Evolutionary conservation across 345 rosid species (phyloP), one percentile per base, ranked within the genome.

Genomic region (Camelina neglecta): DNA sequence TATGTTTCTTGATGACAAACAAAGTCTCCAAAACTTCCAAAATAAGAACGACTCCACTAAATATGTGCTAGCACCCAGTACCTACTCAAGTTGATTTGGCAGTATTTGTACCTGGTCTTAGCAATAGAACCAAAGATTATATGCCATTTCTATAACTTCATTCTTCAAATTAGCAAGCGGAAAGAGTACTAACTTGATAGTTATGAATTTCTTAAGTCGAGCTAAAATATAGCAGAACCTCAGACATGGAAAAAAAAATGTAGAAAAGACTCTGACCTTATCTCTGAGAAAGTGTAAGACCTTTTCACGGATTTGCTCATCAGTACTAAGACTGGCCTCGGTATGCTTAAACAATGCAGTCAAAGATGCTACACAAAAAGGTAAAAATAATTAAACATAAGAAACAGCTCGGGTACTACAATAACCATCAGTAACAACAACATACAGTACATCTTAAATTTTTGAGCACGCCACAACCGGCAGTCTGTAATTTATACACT

Each of bases 291-390:
- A 93, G 71, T 84, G 77, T 11, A 93, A 76, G 65, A 91, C 97
- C 77, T 86, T 93, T 69, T 91, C 94, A 41, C 96, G 92, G n/a
- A 86, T 81, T 77, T 76, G 74, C 57, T 88, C 93, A 57, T 86
- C 93, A 4, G 84, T 70, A 74, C 81, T 83, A 21, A 83, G 92
- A 66, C 74, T 84, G 69, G 71, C 86, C 18, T 76, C 87, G 73
- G 89, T 79, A 74, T 86, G 92, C 83, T 84, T 88, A 79, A 93
- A 93, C 75, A 93, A 81, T 33, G 97, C 93, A 35, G 90, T 85
- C 81, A 91, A 82, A 12, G 93, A 90, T 63, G 85, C 98, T 93
- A 86, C 82, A 82, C 2, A 69, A 76, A 81, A 62, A 73, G 36
- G 16, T 24, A 41, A 55, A 64, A 65, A 11, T 44, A 26, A 53